Conservation (phyloP, 176 grass and related monocot species). For the Ensete glaucum region DNA sequence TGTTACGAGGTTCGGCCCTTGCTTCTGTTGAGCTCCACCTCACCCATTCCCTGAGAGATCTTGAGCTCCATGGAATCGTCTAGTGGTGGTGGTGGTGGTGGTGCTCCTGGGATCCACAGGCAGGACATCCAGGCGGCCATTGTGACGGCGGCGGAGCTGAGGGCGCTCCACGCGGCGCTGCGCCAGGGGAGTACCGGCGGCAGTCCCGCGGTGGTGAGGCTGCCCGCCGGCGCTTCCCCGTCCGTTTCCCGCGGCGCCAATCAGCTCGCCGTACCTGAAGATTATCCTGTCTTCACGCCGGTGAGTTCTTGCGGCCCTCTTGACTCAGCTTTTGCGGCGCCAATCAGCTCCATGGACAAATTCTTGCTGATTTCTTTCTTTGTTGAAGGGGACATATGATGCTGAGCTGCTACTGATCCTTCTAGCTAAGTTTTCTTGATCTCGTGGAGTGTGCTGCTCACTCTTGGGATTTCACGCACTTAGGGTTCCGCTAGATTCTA, state of each 20-base stretch:
- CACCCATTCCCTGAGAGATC: slow-evolving; percentile 1
- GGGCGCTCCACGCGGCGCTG: slow-evolving; percentile 86
- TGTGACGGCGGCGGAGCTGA: slow-evolving; percentile 79
- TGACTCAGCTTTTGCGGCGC: neutral
- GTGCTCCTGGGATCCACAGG: slow-evolving; percentile 6
- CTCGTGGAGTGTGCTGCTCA: neutral
- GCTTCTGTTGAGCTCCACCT: neutral
- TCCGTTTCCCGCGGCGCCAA: slow-evolving; percentile 32
- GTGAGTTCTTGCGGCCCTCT: slow-evolving; percentile 33
- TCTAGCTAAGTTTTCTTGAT: neutral
- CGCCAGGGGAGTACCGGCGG: slow-evolving; percentile 40
- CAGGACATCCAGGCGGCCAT: slow-evolving; percentile 75
- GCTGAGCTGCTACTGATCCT: neutral
- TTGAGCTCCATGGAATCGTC: neutral
- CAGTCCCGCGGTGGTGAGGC: slow-evolving; percentile 59
- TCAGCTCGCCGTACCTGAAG: slow-evolving; percentile 40
- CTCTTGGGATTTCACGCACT: neutral
- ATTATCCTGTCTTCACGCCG: slow-evolving; percentile 92
- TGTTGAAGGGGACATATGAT: neutral
- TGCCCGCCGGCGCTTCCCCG: slow-evolving; percentile 58
- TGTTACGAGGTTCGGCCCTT: too few relatives aligned
- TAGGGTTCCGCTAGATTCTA: neutral
- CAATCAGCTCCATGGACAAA: too few relatives aligned
- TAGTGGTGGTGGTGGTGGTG: neutral
- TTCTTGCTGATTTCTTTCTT: neutral